A percentile compares a stretch with the other conserved stretches of the same genome.
These are phyloP conservation scores for Lagerstroemia speciosa DNA, from an alignment of 345 rosid genomes.

Conservation along the genomic window DNA sequence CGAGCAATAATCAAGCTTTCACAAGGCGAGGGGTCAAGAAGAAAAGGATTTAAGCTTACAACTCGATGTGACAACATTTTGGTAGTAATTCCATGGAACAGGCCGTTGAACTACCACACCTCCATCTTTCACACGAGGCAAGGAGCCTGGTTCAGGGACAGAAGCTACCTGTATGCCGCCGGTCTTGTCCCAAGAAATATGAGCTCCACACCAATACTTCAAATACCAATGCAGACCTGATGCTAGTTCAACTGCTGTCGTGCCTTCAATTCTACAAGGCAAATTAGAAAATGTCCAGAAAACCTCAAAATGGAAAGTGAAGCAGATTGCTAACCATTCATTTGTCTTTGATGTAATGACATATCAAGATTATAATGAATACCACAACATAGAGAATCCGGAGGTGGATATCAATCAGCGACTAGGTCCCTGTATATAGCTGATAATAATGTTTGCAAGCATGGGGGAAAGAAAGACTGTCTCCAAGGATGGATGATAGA, in stretches of 20 bases:
- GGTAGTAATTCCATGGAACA: slow-evolving; percentile 94
- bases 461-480: neutral
- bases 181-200: slow-evolving; percentile 92
- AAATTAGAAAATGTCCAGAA: neutral
- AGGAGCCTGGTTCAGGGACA: slow-evolving; percentile 58
- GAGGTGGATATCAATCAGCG: neutral
- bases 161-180: slow-evolving; percentile 79
- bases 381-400: neutral
- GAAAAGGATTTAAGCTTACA: slow-evolving; percentile 36
- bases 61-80: slow-evolving; percentile 90
- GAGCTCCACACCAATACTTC: slow-evolving; percentile 79
- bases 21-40: neutral
- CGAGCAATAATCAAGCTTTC: neutral
- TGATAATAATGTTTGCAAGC: neutral
- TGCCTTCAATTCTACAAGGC: slow-evolving; percentile 57
- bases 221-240: slow-evolving; percentile 93
- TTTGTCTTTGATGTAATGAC: neutral
- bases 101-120: slow-evolving; percentile 69
- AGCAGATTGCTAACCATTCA: neutral
- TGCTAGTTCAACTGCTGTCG: slow-evolving; percentile 75
- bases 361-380: neutral
- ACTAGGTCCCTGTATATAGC: neutral
- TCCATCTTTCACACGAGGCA: slow-evolving; percentile 53
- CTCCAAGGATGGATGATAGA: neutral
- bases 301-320: neutral